Base-by-base conservation (phyloP, 768 basidiomycete genomes). In the Kwoniella pini region DNA sequence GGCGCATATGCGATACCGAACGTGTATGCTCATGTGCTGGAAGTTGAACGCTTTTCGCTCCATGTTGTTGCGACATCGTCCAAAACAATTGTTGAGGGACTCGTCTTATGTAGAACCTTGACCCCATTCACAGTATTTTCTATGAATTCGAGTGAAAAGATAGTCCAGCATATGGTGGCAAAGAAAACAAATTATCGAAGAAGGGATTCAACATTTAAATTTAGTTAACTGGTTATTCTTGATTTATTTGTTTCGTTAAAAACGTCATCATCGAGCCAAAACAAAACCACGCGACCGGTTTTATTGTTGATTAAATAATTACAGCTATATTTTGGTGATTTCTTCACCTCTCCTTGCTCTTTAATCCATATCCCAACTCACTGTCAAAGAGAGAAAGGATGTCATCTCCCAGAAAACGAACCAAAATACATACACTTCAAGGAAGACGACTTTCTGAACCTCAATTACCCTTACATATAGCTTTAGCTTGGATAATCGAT, bases 401-500 rank as follows among this genome's bases (percentile, higher is more conserved):
- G 63, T 59, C 63, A 26, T 59, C 63, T 1, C 57, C 62, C 22
- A 51, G 54, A 17, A 57, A 48, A 30, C 51, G 52, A 26, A 31
- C 59, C 1, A 54, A 27, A 24, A 39, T 38, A 33, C 50, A 42
- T 17, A 24, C 31, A n/a, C 39, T 22, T 45, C 54, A 54, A 42
- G 45, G 56, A 27, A 50, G 55, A 42, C 36, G 48, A 11, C 54
- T 57, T 2, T 33, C 67, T 11, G 69, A 74, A 28, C 57, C 64
- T 36, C 39, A 55, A 5, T 54, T 70, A 11, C 64, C 72, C 4
- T 65, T 70, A 7, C 57, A 68, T 40, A 38, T 74, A 1, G 68
- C 70, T 31, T 44, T 74, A 42, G 68, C 54, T 0, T 64, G 52
- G 53, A 56, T 74, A 1, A 54, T 64, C 17, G 60, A 67, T 51